Base-by-base conservation (phyloP, 768 basidiomycete species). In the Boletus speciosus region DNA sequence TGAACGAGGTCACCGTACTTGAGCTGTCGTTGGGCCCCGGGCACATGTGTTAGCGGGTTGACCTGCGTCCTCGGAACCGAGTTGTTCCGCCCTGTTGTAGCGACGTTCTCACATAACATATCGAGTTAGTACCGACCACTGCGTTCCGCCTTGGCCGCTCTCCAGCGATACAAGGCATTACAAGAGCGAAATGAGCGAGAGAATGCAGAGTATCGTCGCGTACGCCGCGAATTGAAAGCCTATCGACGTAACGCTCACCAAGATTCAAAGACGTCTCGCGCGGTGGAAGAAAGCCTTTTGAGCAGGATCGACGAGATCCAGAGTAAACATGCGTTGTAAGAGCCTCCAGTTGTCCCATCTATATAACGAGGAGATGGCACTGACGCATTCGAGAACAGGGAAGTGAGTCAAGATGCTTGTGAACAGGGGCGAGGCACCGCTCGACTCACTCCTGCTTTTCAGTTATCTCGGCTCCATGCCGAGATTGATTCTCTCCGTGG, bases 121-220 rank as follows among this genome's bases (percentile, higher is more conserved):
- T 47, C 52, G 61, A 58, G 51, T 38, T 65, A 75, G 74, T 48
- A 68, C 54, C 63, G 59, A 37, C 67, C 74, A 5, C 54, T 75
- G 42, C 69, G 68, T 14, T 51, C 61, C 50, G 32, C 69, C 1
- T 68, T 74, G 31, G 60, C 62, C 14, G 71, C 76, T 16, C 64
- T 80, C 31, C 68, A 70, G 36, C 68, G 73, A 56, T 74, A 71
- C 66, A 75, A 74, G 54, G 56, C 65, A 29, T 65, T 79, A 34
- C 70, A 71, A 58, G 67, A 69, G 46, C 68, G 66, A 49, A 66
- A 63, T 29, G 63, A 63, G 11, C 70, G 71, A 49, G 69, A 73
- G 27, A 47, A 65, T 36, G 53, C 61, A 7, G 68, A 68, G 27
- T 69, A 69, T n/a, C 70, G 67, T 48, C 66, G 63, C 9, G 61